phyloP scores from a whole-genome alignment of 441 rosid species.

The Arabidopsis lyrata region DNA sequence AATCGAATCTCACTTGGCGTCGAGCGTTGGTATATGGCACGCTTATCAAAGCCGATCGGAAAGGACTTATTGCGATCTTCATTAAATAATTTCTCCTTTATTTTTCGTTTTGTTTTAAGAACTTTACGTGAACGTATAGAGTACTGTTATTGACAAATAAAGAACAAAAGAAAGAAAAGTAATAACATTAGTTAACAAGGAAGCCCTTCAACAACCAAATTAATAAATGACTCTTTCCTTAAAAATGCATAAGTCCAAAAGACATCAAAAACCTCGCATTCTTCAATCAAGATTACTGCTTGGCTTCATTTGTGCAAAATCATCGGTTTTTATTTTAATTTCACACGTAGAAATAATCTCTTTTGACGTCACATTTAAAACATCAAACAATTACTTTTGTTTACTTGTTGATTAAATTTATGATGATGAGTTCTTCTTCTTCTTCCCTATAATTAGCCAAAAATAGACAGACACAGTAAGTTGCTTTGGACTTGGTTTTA shows the following conservation, averaged over 20 bases:
- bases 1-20: conserved; percentile 41
- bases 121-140: conserved; percentile 13
- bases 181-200: background rate
- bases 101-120: background rate
- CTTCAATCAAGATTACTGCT: conserved; percentile 33
- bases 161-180: background rate
- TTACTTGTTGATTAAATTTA: conserved; percentile 23
- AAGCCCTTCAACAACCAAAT: conserved; percentile 8
- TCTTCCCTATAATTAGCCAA: conserved; percentile 25
- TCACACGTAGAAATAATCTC: background rate
- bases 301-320: conserved; percentile 36
- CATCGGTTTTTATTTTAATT: background rate
- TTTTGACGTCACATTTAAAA: conserved; percentile 17
- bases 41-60: conserved; percentile 38
- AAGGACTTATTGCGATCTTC: conserved; percentile 45
- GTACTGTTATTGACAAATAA: background rate
- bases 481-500: conserved; percentile 45
- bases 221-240: conserved; percentile 37
- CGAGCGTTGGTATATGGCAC: conserved; percentile 40
- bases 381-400: conserved; percentile 13
- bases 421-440: background rate
- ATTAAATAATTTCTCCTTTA: background rate
- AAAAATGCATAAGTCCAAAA: conserved; percentile 14
- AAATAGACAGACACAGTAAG: conserved; percentile 36
- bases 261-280: conserved; percentile 2